A percentile compares a stretch with the other conserved stretches of the same genome.
phyloP scores from a whole-genome alignment of 495 filamentous ascomycete genomes.

The Aspergillus conjunctus region DNA sequence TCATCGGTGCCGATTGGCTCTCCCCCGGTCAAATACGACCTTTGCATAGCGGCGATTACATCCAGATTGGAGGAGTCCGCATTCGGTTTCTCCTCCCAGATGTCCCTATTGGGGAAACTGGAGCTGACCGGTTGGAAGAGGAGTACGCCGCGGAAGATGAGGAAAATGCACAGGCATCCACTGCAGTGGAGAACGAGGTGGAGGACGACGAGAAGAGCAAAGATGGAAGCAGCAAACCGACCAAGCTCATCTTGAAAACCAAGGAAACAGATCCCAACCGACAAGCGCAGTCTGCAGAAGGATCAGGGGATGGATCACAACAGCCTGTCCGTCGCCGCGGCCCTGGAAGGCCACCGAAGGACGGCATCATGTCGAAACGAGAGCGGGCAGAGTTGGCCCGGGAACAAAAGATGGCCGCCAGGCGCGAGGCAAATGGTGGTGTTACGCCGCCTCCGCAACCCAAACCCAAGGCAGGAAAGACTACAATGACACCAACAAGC shows the following conservation, averaged over 20 bases:
- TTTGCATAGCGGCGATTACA: constrained; percentile 69
- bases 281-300: constrained; percentile 39
- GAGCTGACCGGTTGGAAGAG: constrained; percentile 69
- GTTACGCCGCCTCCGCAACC: constrained; percentile 47
- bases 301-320: constrained; percentile 33
- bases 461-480: constrained; percentile 65
- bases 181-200: constrained; percentile 37
- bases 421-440: constrained; percentile 49
- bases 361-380: constrained; percentile 90
- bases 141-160: constrained; percentile 51
- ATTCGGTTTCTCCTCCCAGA: constrained; percentile 77
- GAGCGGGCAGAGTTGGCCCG: constrained; percentile 69
- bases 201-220: constrained; percentile 42
- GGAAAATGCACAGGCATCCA: constrained; percentile 37
- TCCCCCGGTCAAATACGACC: constrained; percentile 61
- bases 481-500: constrained; percentile 22
- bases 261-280: constrained; percentile 37
- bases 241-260: constrained; percentile 44
- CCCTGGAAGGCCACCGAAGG: constrained; percentile 86
- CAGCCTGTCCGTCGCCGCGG: constrained; percentile 71
- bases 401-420: constrained; percentile 56
- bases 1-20: constrained; percentile 74
- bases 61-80: constrained; percentile 78
- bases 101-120: constrained; percentile 66
- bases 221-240: constrained; percentile 38